phyloP scores from a whole-genome alignment of 1,284 basidiomycete genomes.

The Prillingera fragicola region DNA sequence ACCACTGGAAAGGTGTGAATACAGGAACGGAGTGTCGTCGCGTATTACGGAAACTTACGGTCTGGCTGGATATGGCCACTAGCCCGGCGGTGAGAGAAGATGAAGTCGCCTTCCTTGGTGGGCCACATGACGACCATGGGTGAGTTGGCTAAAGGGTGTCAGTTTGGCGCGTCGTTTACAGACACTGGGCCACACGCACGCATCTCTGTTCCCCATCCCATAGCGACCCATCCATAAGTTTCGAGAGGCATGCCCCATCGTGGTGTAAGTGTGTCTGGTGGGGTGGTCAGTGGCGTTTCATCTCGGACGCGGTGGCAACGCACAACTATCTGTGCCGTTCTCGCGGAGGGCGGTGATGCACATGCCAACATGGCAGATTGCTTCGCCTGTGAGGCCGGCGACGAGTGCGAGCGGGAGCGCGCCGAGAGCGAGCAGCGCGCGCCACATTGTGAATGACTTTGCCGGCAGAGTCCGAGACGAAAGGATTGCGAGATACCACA shows the following conservation, averaged over 20 bases:
- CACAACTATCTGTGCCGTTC: constrained; percentile 8
- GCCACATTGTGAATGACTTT: too few relatives aligned
- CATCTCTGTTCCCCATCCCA: too few relatives aligned
- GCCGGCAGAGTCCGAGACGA: too few relatives aligned
- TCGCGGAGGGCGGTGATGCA: constrained; percentile 5
- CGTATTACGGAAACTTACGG: constrained; percentile 39
- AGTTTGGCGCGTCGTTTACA: too few relatives aligned
- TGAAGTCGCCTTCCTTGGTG: constrained; percentile 55
- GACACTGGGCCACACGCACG: too few relatives aligned
- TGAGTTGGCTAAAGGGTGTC: constrained; percentile 40
- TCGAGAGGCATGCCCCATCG: too few relatives aligned
- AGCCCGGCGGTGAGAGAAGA: constrained; percentile 58
- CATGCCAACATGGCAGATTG: background rate
- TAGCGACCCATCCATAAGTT: too few relatives aligned
- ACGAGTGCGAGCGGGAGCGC: background rate
- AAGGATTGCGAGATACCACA: background rate
- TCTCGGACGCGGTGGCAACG: background rate
- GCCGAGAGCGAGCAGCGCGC: constrained; percentile 4
- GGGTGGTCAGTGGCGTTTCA: background rate
- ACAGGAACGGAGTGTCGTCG: background rate
- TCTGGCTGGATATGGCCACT: constrained; percentile 51
- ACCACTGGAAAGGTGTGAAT: too few relatives aligned
- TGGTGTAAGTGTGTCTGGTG: too few relatives aligned
- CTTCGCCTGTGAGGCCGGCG: background rate
- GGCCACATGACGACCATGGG: constrained; percentile 65